phyloP scores from a whole-genome alignment of 2,329 filamentous ascomycete genomes.

The Monilinia polystroma region DNA sequence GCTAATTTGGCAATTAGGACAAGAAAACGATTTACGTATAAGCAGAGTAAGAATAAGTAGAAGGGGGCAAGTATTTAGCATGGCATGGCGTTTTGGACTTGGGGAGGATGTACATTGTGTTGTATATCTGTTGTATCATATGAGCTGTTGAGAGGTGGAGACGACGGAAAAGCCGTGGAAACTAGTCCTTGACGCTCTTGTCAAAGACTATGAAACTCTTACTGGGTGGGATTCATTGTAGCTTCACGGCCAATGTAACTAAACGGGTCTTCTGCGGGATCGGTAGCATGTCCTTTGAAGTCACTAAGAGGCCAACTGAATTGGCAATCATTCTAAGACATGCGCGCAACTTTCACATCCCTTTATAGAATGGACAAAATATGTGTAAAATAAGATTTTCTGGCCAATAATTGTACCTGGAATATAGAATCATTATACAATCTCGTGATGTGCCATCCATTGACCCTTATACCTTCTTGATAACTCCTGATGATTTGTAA shows the following conservation, averaged over 20 bases:
- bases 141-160: background rate
- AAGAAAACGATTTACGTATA: constrained; percentile 66
- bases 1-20: constrained; percentile 49
- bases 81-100: constrained; percentile 25
- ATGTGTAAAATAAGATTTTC: constrained; percentile 1
- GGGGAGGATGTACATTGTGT: constrained; percentile 9
- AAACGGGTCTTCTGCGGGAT: background rate
- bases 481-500: constrained; percentile 18
- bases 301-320: background rate
- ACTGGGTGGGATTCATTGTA: background rate
- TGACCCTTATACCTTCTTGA: constrained; percentile 8
- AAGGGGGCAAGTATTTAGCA: constrained; percentile 13
- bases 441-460: constrained; percentile 20
- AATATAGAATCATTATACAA: constrained; percentile 21
- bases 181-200: background rate
- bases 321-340: background rate
- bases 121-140: constrained; percentile 8
- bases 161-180: background rate
- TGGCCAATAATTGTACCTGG: background rate
- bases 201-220: background rate
- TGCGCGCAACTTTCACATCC: background rate
- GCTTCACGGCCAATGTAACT: background rate
- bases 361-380: background rate
- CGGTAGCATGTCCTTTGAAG: background rate
- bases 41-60: constrained; percentile 65